Conservation (phyloP, 2,329 filamentous ascomycete species). For the Fusarium nematophilum region DNA sequence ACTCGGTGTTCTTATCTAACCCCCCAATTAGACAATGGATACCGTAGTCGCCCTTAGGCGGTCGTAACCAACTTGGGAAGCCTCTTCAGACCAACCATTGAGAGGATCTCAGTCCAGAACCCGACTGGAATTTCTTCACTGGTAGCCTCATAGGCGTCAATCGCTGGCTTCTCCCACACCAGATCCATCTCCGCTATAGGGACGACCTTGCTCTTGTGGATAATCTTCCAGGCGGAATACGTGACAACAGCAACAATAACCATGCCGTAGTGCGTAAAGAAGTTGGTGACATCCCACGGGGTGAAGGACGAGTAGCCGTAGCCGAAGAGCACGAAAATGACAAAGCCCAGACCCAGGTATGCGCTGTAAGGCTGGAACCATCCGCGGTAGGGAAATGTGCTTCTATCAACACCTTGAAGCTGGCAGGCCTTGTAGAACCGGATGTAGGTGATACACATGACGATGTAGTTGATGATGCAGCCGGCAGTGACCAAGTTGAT, state of each 20-base stretch:
- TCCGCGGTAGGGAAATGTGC: conserved; percentile 64
- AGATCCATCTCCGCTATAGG: conserved; percentile 22
- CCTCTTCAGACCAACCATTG: too few species aligned
- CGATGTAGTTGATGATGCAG: conserved; percentile 70
- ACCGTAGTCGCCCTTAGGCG: too few species aligned
- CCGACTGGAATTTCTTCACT: conserved; percentile 18
- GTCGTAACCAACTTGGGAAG: too few species aligned
- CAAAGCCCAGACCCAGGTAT: conserved; percentile 55
- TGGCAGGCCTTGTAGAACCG: conserved; percentile 62
- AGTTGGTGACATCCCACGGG: conserved; percentile 59
- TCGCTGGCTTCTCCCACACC: conserved; percentile 26
- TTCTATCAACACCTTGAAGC: conserved; percentile 62
- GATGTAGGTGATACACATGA: conserved; percentile 59
- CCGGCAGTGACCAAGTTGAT: conserved; percentile 65
- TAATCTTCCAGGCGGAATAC: conserved; percentile 27
- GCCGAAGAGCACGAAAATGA: conserved; percentile 12
- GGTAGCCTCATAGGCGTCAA: conserved; percentile 24
- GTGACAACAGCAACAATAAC: conserved; percentile 14
- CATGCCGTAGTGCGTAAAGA: conserved; percentile 66
- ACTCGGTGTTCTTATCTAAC: too few species aligned
- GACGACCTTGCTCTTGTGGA: conserved; percentile 22
- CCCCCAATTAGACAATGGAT: too few species aligned
- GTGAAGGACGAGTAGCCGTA: conserved; percentile 66
- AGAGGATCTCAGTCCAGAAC: conserved; percentile 20
- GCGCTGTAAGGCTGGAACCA: conserved; percentile 66